Base-by-base conservation (phyloP, 441 rosid species). In the Raphanus hybrid region DNA sequence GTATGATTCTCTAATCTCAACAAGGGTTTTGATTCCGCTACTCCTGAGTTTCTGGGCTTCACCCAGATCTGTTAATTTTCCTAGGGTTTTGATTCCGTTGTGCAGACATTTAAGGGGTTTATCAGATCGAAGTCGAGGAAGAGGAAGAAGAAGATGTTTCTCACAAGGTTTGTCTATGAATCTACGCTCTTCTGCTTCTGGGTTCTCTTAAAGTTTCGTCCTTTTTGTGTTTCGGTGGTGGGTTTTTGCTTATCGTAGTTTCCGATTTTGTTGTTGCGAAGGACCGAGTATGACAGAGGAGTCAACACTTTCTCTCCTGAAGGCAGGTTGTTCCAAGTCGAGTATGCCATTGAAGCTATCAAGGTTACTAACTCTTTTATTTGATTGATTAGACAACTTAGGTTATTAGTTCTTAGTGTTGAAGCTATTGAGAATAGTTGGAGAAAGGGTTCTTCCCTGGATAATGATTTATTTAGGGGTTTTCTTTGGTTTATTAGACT, bases 221-320 rank as follows among this genome's bases (percentile, higher is more conserved):
- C 67, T 73, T 12, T 34, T n/a, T 2, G 55, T 62, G 57, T 23
- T 64, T 23, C 6, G 29, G 5, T 34, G 35, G 50, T n/a, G n/a
- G n/a, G n/a, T n/a, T n/a, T n/a, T n/a, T n/a, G n/a, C n/a, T n/a
- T 18, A 75, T 20, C 15, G 18, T 75, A 18, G 26, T 75, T 35
- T 8, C n/a, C 12, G 67, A 60, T 61, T 81, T 58, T 64, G 69
- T 65, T 23, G 20, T 60, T 66, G 7, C 11, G 12, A 78, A 96
- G 99, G 90, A 96, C 98, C 6, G 99, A 96, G 94, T 96, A 96
- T 80, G 99, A 96, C 73, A 86, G 99, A 81, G 99, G 99, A 78
- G 99, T 96, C 39, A 96, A 96, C 87, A 96, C 99, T 64, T 96
- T 96, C 80, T 96, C 99, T 71, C 99, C 98, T 0, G 99, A 96